These are phyloP conservation scores for Gliomastix tumulicola DNA, from an alignment of 2,329 filamentous ascomycete species.

Conservation along the genomic window DNA sequence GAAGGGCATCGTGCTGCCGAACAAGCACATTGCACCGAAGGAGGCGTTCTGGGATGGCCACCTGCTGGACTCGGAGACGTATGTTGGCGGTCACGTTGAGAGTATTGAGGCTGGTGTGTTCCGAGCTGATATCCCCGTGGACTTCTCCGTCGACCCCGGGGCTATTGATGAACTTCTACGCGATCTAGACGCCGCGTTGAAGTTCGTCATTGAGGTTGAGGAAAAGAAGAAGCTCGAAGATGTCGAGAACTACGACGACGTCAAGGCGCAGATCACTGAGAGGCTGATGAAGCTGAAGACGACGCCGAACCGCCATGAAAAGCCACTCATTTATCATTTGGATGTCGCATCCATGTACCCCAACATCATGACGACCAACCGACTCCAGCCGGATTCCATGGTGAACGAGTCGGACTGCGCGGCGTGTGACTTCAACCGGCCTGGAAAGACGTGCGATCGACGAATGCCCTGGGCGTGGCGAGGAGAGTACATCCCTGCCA, in stretches of 20 bases:
- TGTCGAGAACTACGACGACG: slow-evolving; percentile 73
- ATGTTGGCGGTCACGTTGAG: slow-evolving; percentile 96
- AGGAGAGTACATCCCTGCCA: slow-evolving; percentile 93
- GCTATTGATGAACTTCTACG: slow-evolving; percentile 83
- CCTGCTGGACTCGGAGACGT: slow-evolving; percentile 92
- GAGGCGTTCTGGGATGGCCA: slow-evolving; percentile 97
- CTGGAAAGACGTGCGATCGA: slow-evolving; percentile 93
- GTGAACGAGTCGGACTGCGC: slow-evolving; percentile 94
- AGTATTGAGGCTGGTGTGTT: slow-evolving; percentile 99
- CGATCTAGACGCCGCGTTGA: slow-evolving; percentile 82
- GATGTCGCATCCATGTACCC: slow-evolving; percentile 99
- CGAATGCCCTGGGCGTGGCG: slow-evolving; percentile 96
- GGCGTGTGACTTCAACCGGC: slow-evolving; percentile 95
- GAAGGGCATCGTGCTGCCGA: slow-evolving; percentile 85
- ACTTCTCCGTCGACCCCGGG: slow-evolving; percentile 82
- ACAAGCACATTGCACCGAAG: slow-evolving; percentile 87
- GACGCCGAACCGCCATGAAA: slow-evolving; percentile 77
- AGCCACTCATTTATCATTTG: slow-evolving; percentile 92
- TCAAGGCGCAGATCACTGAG: slow-evolving; percentile 74
- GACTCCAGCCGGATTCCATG: slow-evolving; percentile 97
- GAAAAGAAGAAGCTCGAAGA: slow-evolving; percentile 78
- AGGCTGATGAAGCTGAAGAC: slow-evolving; percentile 66
- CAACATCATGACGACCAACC: slow-evolving; percentile 99
- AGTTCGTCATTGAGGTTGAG: slow-evolving; percentile 80
- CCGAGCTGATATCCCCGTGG: slow-evolving; percentile 87